Evolutionary conservation across 352 stramenopile genomes (phyloP).

Genomic region (Globisporangium camurandrum): DNA sequence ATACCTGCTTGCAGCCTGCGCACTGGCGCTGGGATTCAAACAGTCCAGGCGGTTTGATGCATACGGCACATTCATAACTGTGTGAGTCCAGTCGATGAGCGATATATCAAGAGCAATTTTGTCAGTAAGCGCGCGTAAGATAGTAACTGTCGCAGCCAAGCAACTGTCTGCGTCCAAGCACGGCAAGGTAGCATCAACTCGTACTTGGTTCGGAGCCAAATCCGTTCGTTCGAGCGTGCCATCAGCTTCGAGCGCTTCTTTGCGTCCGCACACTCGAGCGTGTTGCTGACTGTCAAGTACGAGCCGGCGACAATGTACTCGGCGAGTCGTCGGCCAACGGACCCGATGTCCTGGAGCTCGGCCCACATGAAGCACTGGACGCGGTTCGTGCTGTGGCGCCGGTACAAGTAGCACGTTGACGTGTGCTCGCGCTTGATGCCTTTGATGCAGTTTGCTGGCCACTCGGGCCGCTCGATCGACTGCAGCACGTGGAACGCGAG

Average conservation of each 20-base stretch:
- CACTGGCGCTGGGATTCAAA: slow-evolving; percentile 7
- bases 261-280: slow-evolving; percentile 9
- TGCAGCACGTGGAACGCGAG: slow-evolving; percentile 48
- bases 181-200: no score
- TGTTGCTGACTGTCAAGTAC: slow-evolving; percentile 11
- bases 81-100: no score
- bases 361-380: slow-evolving; percentile 33
- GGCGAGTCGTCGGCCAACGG: slow-evolving; percentile 2
- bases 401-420: slow-evolving; percentile 39
- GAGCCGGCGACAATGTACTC: slow-evolving; percentile 17
- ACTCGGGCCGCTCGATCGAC: slow-evolving; percentile 51
- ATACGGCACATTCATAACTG: slow-evolving; percentile 6
- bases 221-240: background rate
- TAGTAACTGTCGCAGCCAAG: no score
- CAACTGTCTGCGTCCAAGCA: no score
- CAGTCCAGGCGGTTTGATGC: slow-evolving; percentile 7
- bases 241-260: slow-evolving; percentile 6
- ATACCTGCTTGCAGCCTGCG: slow-evolving; percentile 1
- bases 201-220: background rate
- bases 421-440: slow-evolving; percentile 41
- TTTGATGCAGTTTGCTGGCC: slow-evolving; percentile 35
- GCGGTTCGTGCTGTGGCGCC: slow-evolving; percentile 15
- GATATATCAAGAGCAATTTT: no score
- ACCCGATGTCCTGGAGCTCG: slow-evolving; percentile 17
- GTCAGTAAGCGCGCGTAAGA: no score